Base-by-base conservation (phyloP, 495 filamentous ascomycete genomes). In the Hypomontagnella monticulosa region DNA sequence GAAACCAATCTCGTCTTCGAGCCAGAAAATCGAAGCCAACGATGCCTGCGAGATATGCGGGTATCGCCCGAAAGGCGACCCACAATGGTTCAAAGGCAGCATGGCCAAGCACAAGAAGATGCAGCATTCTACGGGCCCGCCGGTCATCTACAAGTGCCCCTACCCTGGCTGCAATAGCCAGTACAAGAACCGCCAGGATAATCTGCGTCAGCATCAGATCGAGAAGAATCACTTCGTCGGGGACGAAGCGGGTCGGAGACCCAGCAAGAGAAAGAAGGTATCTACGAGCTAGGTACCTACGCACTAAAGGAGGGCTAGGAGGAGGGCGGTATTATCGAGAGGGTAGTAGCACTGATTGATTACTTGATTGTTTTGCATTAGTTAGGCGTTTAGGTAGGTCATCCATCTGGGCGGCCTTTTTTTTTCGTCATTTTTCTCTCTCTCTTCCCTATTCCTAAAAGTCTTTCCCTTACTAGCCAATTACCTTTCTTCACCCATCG, bases 91-190 rank as follows among this genome's bases (percentile, higher is more conserved):
- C 60, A 79, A 79, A 51, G 81, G 81, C 15, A 81, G 79, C 69
- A 82, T 83, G 81, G 76, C 80, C 55, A 83, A 83, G 67, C 81
- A 83, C 66, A 79, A 73, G 71, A 82, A 79, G 56, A 73, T 81
- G 66, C 74, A 80, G 60, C 81, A 83, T 69, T 79, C 78, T 52
- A 61, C 62, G 2, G 73, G 65, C 11, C 78, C 79, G 8, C 78
- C 78, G 9, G 64, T 69, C 42, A 81, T 83, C 42, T 83, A 76
- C 71, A 76, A 76, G 61, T 83, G 81, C 49, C 75, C 77, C 0
- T 83, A 53, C 15, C 80, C 80, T 0, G 81, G 81, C 0, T 83
- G 81, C 58, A 74, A 69, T 36, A 81, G 79, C 46, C 75, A 79
- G 54, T 83, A 82, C 51, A 81, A 78, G 68, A 83, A 82, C 66